A percentile compares a stretch with the other conserved stretches of the same genome.
These are phyloP conservation scores for Alternaria conjuncta DNA, from an alignment of 2,329 filamentous ascomycete species.

Conservation along the genomic window DNA sequence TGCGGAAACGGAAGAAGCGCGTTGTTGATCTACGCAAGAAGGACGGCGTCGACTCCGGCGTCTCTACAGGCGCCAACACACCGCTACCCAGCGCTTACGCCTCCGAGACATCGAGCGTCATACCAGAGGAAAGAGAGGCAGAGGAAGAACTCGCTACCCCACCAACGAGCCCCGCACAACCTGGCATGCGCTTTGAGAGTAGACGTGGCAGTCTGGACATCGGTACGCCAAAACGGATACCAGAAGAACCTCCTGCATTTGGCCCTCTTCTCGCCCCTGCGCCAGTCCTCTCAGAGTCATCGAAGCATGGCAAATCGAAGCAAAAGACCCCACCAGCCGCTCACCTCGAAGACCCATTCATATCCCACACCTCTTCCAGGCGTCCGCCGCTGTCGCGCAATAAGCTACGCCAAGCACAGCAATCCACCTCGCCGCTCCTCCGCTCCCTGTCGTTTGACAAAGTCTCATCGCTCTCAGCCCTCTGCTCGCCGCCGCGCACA, in stretches of 20 bases:
- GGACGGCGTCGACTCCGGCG: conserved; percentile 55
- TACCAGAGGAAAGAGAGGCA: conserved; percentile 40
- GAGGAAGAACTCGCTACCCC: conserved; percentile 44
- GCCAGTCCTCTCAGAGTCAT: conserved; percentile 34
- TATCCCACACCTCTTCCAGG: conserved; percentile 21
- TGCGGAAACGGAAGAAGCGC: conserved; percentile 81
- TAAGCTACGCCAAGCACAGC: conserved; percentile 39
- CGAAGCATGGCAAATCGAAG: conserved; percentile 31
- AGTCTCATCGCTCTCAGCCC: conserved; percentile 30
- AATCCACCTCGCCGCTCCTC: conserved; percentile 45
- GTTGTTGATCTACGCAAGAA: conserved; percentile 80
- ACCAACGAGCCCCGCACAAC: conserved; percentile 36
- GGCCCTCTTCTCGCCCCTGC: conserved; percentile 36
- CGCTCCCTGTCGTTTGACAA: conserved; percentile 45
- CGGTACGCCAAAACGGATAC: conserved; percentile 32
- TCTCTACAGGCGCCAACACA: conserved; percentile 59
- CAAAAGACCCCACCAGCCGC: conserved; percentile 10
- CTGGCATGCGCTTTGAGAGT: conserved; percentile 30
- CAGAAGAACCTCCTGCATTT: conserved; percentile 18
- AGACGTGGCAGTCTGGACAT: conserved; percentile 33
- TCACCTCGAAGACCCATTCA: conserved; percentile 15
- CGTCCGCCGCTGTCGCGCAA: conserved; percentile 40
- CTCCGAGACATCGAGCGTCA: conserved; percentile 60
- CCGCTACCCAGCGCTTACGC: conserved; percentile 61
- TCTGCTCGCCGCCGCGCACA: conserved; percentile 33